Evolutionary conservation across 352 stramenopile species (phyloP).

Genomic region (Paralagenidium karlingii): DNA sequence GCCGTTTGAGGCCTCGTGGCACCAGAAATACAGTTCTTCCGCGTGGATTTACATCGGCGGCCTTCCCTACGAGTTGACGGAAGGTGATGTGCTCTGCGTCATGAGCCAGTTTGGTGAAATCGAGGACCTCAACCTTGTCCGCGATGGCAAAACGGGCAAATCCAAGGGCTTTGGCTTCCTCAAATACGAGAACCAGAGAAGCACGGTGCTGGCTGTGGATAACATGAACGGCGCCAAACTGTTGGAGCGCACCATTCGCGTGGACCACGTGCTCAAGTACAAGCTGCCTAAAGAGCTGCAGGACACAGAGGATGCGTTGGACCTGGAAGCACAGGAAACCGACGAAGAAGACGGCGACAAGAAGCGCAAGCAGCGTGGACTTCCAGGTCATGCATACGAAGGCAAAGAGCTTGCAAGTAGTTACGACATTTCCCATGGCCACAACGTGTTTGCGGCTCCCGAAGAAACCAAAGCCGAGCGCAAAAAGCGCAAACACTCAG

Average conservation of each 20-base stretch:
- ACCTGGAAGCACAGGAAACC: slow-evolving; percentile 5
- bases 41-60: slow-evolving; percentile 96
- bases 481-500: slow-evolving; percentile 39
- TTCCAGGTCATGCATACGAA: slow-evolving; percentile 80
- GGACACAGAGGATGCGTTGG: slow-evolving; percentile 55
- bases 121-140: slow-evolving; percentile 96
- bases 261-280: slow-evolving; percentile 98
- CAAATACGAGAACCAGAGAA: slow-evolving; percentile 96
- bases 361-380: slow-evolving; percentile 14
- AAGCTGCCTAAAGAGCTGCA: slow-evolving; percentile 88
- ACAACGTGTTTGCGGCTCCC: slow-evolving; percentile 72
- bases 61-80: slow-evolving; percentile 87
- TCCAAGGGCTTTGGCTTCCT: slow-evolving; percentile 93
- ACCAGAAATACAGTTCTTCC: slow-evolving; percentile 85
- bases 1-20: slow-evolving; percentile 53
- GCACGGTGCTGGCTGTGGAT: slow-evolving; percentile 95
- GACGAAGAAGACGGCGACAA: slow-evolving; percentile 12
- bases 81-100: slow-evolving; percentile 93
- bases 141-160: slow-evolving; percentile 94
- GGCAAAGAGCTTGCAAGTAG: slow-evolving; percentile 65
- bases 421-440: slow-evolving; percentile 60
- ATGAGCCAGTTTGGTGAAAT: slow-evolving; percentile 77
- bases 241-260: slow-evolving; percentile 86
- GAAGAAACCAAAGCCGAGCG: slow-evolving; percentile 37
- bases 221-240: slow-evolving; percentile 91